Evolutionary conservation across 371 early-diverging fungal genomes (phyloP), one percentile per base, ranked within the genome.

Genomic region (Capillidium rhysosporum): DNA sequence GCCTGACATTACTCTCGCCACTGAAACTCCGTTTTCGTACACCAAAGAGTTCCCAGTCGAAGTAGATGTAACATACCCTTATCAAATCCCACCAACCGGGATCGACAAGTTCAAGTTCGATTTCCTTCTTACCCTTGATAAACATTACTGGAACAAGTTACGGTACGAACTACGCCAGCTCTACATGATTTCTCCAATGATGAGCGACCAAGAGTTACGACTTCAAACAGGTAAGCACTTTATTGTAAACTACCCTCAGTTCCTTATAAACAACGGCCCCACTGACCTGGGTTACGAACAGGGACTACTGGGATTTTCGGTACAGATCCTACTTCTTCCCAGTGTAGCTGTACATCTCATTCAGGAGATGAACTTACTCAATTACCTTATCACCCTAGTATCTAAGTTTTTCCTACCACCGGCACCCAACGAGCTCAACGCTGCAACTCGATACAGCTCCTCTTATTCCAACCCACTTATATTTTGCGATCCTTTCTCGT

Each of bases 241-340:
- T 23, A 20, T 51, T 21, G 51, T 51, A 18, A 51, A 51, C 40
- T 51, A 51, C 28, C 51, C 34, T 8, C n/a, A 20, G 4, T 51
- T 31, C 38, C 51, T 51, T 23, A 10, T 18, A 16, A 23, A 38
- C 9, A n/a, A 20, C 10, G 7, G 18, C 16, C 16, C 21, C 5
- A 16, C 34, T 10, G 38, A 51, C 9, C 29, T 28, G 8, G 2
- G 9, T 4, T 51, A 9, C 23, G 51, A 34, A 21, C 38, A 38
- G 23, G 51, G 51, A 20, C 20, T 51, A 28, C 30, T 51, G 16
- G 51, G 34, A 18, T 51, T 51, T 21, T 34, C 51, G 10, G 51
- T 38, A 18, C 51, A 51, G 16, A 10, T 51, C 8, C 38, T 51
- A 9, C 18, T 28, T 16, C 16, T 29, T 14, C 51, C 51, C 29